Evolutionary conservation across 176 grass and related monocot species (phyloP), one percentile per base, ranked within the genome.

Genomic region (Avena sativa): DNA sequence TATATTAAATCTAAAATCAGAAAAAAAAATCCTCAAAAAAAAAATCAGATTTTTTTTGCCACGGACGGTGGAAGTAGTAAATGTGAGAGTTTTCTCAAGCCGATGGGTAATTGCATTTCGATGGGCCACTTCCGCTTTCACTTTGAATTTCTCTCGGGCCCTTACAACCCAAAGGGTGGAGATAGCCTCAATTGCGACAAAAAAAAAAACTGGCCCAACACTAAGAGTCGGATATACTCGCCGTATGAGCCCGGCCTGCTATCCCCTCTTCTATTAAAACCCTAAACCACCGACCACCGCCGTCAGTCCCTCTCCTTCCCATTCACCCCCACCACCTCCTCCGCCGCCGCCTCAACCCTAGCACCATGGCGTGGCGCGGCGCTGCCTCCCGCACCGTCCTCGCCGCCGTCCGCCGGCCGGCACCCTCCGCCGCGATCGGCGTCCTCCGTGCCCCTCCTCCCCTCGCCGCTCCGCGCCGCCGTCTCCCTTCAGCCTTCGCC

Each of bases 321-420:
- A 76, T 17, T 4, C 53, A 6, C 60, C 17, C 2, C 75, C 19
- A 12, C 69, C 36, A 19, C 63, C 23, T 43, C 47, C 23, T 0
- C 53, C 11, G 60, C 77, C 81, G 12, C 51, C 53, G 12, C 53
- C 5, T 8, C 20, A 87, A 73, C 71, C 82, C 78, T 86, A 91
- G 55, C 55, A 78, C 79, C 20, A 97, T 97, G 95, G 92, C 95
- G 72, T 97, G 95, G 95, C 95, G 95, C 25, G 89, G 89, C 69
- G 86, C 91, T 10, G 64, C 93, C 83, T 93, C 93, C 34, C 88
- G 95, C 77, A 84, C 93, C 76, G 70, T 97, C 49, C 78, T 92
- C 71, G 83, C 91, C 30, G 75, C 89, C 71, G 93, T 88, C 20
- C 92, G 84, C 46, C 90, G 79, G 56, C 43, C 89, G 46, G 57